A percentile compares a stretch with the other conserved stretches of the same genome.
Conservation (phyloP, 441 rosid genomes). For the Erodium moschatum region DNA sequence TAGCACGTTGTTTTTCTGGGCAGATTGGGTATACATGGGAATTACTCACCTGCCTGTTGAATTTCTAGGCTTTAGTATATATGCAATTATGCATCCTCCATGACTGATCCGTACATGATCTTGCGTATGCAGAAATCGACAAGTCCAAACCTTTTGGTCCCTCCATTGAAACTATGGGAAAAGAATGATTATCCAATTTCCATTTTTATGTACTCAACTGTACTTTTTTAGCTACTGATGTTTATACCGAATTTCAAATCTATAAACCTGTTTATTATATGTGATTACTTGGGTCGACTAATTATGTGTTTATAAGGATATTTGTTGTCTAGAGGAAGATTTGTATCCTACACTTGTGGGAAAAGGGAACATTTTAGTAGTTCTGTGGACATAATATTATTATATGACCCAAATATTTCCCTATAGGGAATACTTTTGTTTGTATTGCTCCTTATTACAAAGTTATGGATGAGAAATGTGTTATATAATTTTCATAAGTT, state of each 20-base stretch:
- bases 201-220: too few relatives aligned
- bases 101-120: not conserved
- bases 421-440: not conserved
- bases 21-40: not conserved
- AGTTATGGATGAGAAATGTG: not conserved
- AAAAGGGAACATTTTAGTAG: not conserved
- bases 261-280: too few relatives aligned
- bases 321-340: not conserved
- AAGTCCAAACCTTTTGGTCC: not conserved
- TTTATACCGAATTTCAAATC: too few relatives aligned
- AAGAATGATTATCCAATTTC: too few relatives aligned
- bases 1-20: not conserved
- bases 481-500: not conserved
- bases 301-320: not conserved
- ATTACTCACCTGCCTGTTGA: not conserved
- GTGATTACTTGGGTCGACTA: not conserved
- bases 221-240: too few relatives aligned
- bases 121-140: not conserved
- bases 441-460: not conserved
- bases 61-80: not conserved
- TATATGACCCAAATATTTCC: not conserved
- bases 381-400: not conserved
- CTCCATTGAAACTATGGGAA: not conserved
- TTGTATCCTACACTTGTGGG: not conserved
- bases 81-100: not conserved